A percentile compares a stretch with the other conserved stretches of the same genome.
Conservation (phyloP, 495 filamentous ascomycete genomes). For the Friedmanniomyces endolithicus region DNA sequence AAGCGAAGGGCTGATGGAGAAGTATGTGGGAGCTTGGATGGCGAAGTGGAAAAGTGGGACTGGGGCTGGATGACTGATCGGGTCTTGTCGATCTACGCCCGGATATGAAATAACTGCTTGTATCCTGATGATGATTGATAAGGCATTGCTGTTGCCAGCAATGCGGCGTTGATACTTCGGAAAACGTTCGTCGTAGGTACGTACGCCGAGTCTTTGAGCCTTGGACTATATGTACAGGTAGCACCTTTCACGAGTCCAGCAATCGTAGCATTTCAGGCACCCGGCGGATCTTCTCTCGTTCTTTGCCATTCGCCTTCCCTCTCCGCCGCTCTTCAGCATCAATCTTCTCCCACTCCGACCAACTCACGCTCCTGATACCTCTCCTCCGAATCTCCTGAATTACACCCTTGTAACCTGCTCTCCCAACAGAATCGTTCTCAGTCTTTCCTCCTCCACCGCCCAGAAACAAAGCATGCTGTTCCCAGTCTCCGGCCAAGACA, state of each 20-base stretch:
- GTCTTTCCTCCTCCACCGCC: constrained; percentile 1
- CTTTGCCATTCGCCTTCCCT: constrained; percentile 57
- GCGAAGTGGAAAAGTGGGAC: background rate
- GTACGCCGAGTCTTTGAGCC: too few species aligned
- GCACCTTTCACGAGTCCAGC: constrained; percentile 25
- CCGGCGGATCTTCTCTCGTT: constrained; percentile 70
- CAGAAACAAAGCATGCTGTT: constrained; percentile 22
- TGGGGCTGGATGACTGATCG: background rate
- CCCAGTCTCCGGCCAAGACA: constrained; percentile 63
- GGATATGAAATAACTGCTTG: too few species aligned
- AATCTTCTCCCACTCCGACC: constrained; percentile 79
- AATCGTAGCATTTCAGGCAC: constrained; percentile 70
- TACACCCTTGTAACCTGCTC: constrained; percentile 66
- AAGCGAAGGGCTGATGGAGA: constrained; percentile 3
- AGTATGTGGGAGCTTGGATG: constrained; percentile 8
- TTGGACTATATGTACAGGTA: too few species aligned
- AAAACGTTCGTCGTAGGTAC: too few species aligned
- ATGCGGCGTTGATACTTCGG: too few species aligned
- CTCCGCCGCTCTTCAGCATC: constrained; percentile 61
- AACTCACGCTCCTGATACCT: constrained; percentile 50
- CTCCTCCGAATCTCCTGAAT: constrained; percentile 40
- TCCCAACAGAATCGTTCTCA: constrained; percentile 27
- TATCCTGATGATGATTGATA: too few species aligned
- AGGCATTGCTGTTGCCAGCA: too few species aligned
- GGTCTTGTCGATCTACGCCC: too few species aligned